These are phyloP conservation scores for Fusarium brevicatenulatum DNA, from an alignment of 2,329 filamentous ascomycete genomes.

Conservation along the genomic window DNA sequence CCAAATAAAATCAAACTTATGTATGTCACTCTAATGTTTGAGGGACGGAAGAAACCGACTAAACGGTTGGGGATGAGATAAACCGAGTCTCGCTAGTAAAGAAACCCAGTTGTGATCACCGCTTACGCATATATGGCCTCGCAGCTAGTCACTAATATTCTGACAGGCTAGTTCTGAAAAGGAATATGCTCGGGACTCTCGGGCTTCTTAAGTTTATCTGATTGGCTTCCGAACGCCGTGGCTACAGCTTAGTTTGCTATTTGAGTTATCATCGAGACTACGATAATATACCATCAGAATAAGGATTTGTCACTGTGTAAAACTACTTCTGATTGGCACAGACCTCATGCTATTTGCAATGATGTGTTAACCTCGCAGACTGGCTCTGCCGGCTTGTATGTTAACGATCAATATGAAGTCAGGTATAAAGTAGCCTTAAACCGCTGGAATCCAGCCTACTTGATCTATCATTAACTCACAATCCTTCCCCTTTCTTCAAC, in stretches of 20 bases:
- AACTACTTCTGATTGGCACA: not conserved
- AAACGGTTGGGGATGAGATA: not conserved
- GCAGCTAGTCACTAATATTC: not conserved
- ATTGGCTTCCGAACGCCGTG: not conserved
- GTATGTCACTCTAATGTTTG: too few species aligned
- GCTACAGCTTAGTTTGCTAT: rapidly evolving
- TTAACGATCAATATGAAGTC: rapidly evolving
- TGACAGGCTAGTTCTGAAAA: not conserved
- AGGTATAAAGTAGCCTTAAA: not conserved
- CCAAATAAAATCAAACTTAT: not conserved
- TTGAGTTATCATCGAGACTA: not conserved
- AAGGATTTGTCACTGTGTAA: not conserved
- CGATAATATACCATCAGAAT: not conserved
- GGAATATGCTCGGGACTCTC: not conserved
- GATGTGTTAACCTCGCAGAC: rapidly evolving
- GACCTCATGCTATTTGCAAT: rapidly evolving
- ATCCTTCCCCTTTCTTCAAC: rapidly evolving
- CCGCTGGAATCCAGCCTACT: not conserved
- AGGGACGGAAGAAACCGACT: not conserved
- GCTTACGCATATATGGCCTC: not conserved
- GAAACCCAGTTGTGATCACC: not conserved
- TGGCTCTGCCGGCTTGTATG: too few species aligned
- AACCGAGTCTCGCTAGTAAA: not conserved
- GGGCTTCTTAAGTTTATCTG: not conserved
- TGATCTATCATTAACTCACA: too few species aligned